Evolutionary conservation across 2,329 filamentous ascomycete genomes (phyloP).

Genomic region (Ophiosphaerella herpotricha): DNA sequence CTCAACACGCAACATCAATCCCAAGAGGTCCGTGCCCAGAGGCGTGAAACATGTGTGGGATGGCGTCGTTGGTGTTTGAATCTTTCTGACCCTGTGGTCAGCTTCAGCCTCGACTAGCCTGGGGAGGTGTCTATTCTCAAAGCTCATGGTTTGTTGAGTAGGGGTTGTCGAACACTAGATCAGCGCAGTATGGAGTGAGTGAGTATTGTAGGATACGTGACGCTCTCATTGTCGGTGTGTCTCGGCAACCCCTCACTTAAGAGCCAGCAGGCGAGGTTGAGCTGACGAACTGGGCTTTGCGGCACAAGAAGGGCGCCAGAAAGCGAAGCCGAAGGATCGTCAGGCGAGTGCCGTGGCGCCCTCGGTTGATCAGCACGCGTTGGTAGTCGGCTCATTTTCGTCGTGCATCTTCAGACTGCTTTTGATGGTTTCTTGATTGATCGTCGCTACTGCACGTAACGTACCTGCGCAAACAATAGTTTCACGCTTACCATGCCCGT

Average conservation of each 20-base stretch:
- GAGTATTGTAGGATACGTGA: background rate
- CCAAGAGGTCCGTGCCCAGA: too few relatives aligned
- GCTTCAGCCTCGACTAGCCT: too few relatives aligned
- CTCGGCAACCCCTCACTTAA: background rate
- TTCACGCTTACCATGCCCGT: constrained; percentile 1
- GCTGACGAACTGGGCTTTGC: background rate
- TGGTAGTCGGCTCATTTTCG: background rate
- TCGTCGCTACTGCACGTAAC: constrained; percentile 11
- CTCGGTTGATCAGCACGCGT: background rate
- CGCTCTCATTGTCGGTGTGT: background rate
- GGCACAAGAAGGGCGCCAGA: background rate
- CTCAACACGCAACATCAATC: background rate
- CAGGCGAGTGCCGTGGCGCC: background rate
- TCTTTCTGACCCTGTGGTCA: too few relatives aligned
- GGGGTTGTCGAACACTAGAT: too few relatives aligned
- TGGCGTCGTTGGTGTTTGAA: too few relatives aligned
- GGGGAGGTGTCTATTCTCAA: too few relatives aligned
- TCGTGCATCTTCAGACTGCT: too few relatives aligned
- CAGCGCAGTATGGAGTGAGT: too few relatives aligned
- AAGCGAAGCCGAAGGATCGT: background rate
- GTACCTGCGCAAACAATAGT: constrained; percentile 16
- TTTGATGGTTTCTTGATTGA: background rate
- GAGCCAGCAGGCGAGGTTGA: background rate
- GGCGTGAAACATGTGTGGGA: too few relatives aligned
- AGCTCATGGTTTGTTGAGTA: too few relatives aligned